Evolutionary conservation across 192 early-diverging fungal genomes (phyloP), one percentile per base, ranked within the genome.

Genomic region (Linnemannia elongata): DNA sequence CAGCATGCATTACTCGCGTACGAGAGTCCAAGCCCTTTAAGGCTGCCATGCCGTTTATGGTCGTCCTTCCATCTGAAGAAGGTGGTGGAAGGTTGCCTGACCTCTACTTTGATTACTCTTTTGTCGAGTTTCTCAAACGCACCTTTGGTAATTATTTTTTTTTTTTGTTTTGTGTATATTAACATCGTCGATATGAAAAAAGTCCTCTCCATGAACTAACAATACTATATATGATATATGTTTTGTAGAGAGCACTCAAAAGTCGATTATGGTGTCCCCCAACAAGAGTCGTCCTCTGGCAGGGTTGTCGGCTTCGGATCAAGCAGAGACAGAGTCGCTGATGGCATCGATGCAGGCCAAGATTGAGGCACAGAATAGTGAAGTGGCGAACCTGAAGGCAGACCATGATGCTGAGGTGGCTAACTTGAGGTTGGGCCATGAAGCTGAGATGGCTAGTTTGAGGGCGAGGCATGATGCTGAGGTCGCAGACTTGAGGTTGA

Each of bases 21-120:
- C 93, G 96, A 44, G 97, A 99, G 71, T 92, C 95, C 24, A 92
- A 93, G 69, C 93, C 94, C 54, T 95, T 98, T 83, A 96, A 96
- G 52, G 94, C 94, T 33, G 94, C 94, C 6, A 90, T 92, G 0
- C 92, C 93, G 7, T 93, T 93, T 22, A 88, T 97, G 30, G 89
- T 84, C 45, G 82, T 89, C n/a, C 81, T 95, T 42, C 89, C 93
- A n/a, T 88, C 91, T 4, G 92, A 94, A 60, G 92, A 94, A 38
- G 93, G 92, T 38, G 90, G 90, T 8, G 90, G 92, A 45, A 89
- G 88, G 47, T 84, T 95, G 27, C 94, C 95, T 17, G 91, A 92
- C 35, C 90, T 98, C 8, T 95, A 90, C 77, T 96, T 99, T 89
- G 97, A 97, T 89, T 91, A 91, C 70, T 84, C 92, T 15, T 98